Evolutionary conservation across 192 early-diverging fungal species (phyloP), one percentile per base, ranked within the genome.

Genomic region (Coemansia sp.): DNA sequence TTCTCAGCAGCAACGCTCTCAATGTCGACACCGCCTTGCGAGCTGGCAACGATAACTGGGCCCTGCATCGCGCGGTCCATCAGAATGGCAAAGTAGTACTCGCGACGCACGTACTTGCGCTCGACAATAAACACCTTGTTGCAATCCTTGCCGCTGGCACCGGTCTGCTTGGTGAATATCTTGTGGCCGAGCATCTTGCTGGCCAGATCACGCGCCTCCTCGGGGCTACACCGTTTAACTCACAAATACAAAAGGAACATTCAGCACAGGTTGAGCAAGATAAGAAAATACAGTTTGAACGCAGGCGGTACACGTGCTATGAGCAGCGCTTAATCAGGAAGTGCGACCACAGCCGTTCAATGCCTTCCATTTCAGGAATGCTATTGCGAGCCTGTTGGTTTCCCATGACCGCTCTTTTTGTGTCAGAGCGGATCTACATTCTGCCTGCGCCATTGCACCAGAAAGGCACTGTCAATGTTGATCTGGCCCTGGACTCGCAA

Each of bases 61-160:
- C 95, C 95, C 75, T 91, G 88, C 52, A 92, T 88, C 65, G 88
- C 88, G 61, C 97, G 93, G 85, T 98, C 97, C 92, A 96, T 91
- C 60, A 97, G 79, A 73, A 99, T 94, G 52, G 97, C 95, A 88
- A 99, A 97, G 90, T 99, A 98, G 88, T 91, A 98, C 86, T 98
- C 95, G 66, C 91, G 90, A 66, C 95, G 93, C 70, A 93, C 92
- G 79, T 93, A 97, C 73, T 94, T 88, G 68, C 97, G 94, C 86
- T 99, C 95, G 59, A 92, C 92, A 66, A 99, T 90, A 82, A 90
- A 99, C 61, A 94, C 91, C 82, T 88, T 84, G 82, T 94, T 94
- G 87, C 97, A 99, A 64, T 88, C 84, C 73, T 97, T 94, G 56
- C 97, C 97, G 45, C 70, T 90, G 61, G 90, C 90, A 48, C 97